Base-by-base conservation (phyloP, 1,284 basidiomycete species). In the Xanthoconium separans region DNA sequence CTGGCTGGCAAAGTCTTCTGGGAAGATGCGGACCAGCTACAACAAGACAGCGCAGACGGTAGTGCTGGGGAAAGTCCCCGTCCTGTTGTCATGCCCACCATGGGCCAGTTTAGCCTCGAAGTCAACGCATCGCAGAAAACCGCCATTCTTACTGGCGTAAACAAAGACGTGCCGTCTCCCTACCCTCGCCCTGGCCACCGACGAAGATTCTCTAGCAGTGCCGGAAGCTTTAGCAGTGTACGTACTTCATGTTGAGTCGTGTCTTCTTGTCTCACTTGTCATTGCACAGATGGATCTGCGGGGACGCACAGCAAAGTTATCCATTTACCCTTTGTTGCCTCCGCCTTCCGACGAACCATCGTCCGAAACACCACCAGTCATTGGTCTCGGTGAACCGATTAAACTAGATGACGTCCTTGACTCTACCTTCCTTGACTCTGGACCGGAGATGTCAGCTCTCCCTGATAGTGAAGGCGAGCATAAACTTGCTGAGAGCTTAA, bases 381-480 rank as follows among this genome's bases (percentile, higher is more conserved):
- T 66, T 42, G 69, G 68, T 16, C 73, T 74, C 41, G 70, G 79
- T n/a, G 78, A 82, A 54, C 74, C 81, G 10, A 85, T 91, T 47
- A 79, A 83, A 50, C 77, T 91, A n/a, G 82, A 89, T 61, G 89
- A 92, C 60, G 88, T 92, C n/a, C 75, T 92, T 34, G 87, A 92
- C 55, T 75, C 84, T 1, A 83, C 88, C 0, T 81, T 89, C 68
- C 74, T 91, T 15, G 81, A 83, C 58, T 73, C 61, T 6, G 83
- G 84, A 53, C 74, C 78, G 6, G 77, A 77, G 54, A 52, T 50
- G 60, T 68, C 54, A 52, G 53, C 47, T 47, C 60, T 51, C 58
- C 67, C 22, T 54, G 66, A 62, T 65, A 70, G 58, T 65, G 77
- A 65, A 55, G 69, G 54, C 68, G 75, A 69, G 69, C 71, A 63